A percentile compares a stretch with the other conserved stretches of the same genome.
phyloP scores from a whole-genome alignment of 148 eudicot genomes.

The Gaultheria prostrata region DNA sequence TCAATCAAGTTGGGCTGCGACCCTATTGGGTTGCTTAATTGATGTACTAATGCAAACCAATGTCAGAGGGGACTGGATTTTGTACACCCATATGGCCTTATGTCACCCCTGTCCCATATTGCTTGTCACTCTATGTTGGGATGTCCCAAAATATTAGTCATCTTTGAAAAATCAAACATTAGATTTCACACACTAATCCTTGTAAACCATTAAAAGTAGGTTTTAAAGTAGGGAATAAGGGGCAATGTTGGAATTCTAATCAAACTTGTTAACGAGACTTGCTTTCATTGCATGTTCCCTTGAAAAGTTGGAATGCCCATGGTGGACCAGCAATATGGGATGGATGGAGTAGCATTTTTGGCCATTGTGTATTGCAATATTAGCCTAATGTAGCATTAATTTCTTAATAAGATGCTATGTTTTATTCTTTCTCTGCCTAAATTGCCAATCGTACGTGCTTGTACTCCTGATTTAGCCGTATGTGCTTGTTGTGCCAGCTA shows the following conservation, averaged over 20 bases:
- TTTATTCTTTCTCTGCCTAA: conserved; percentile 8
- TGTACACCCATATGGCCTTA: not conserved
- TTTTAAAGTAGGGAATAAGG: too few species aligned
- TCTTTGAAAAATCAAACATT: too few species aligned
- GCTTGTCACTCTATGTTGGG: too few species aligned
- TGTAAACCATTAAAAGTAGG: too few species aligned
- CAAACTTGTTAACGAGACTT: too few species aligned
- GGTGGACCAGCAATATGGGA: too few species aligned
- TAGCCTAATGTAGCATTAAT: not conserved
- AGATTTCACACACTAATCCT: too few species aligned
- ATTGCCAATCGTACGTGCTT: not conserved
- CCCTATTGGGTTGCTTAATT: not conserved
- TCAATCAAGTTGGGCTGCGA: not conserved
- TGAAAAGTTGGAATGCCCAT: too few species aligned
- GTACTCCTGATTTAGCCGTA: not conserved
- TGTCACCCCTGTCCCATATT: not conserved
- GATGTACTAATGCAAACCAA: not conserved
- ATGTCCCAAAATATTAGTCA: too few species aligned
- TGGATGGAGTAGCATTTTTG: not conserved
- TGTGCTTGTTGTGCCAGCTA: not conserved
- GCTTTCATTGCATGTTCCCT: too few species aligned
- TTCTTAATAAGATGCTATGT: not conserved
- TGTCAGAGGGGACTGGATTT: not conserved
- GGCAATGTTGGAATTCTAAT: too few species aligned
- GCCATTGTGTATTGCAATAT: not conserved